A percentile compares a stretch with the other conserved stretches of the same genome.
These are phyloP conservation scores for Puccinia hordei DNA, from an alignment of 1,284 basidiomycete species.

Conservation along the genomic window DNA sequence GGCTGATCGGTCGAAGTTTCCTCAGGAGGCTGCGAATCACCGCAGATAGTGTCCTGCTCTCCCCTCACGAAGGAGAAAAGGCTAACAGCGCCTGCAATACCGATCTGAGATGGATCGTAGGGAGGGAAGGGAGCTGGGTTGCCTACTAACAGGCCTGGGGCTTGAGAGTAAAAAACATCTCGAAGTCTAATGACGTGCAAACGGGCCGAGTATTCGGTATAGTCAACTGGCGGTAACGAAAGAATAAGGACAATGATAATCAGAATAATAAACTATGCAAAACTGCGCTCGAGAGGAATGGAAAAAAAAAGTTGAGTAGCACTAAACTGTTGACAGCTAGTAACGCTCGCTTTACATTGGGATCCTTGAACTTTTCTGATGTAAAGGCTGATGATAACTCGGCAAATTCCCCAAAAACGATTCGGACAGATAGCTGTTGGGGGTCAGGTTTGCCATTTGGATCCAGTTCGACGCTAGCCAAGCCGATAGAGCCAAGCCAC, in stretches of 20 bases:
- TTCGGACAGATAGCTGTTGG: slow-evolving; percentile 6
- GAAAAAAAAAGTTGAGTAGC: too few species aligned
- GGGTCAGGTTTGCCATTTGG: slow-evolving; percentile 47
- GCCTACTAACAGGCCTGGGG: slow-evolving; percentile 51
- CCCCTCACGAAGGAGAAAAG: slow-evolving; percentile 53
- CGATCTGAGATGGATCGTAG: slow-evolving; percentile 55
- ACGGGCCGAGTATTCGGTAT: slow-evolving; percentile 53
- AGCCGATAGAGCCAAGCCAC: slow-evolving; percentile 57
- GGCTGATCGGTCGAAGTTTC: slow-evolving; percentile 9
- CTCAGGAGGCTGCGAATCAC: slow-evolving; percentile 19
- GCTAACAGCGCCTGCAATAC: slow-evolving; percentile 53
- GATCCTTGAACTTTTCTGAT: slow-evolving; percentile 41
- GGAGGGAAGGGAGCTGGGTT: slow-evolving; percentile 50
- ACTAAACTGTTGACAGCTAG: slow-evolving; percentile 40
- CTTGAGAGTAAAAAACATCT: slow-evolving; percentile 54
- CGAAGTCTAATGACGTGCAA: slow-evolving; percentile 54
- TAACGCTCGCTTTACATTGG: slow-evolving; percentile 36
- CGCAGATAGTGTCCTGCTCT: slow-evolving; percentile 2
- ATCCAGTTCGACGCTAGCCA: slow-evolving; percentile 54
- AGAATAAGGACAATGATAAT: not conserved
- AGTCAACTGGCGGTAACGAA: slow-evolving; percentile 51
- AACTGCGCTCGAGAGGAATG: too few species aligned
- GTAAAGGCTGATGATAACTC: slow-evolving; percentile 41
- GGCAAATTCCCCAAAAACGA: slow-evolving; percentile 44
- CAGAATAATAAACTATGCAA: too few species aligned